Conservation (phyloP, 1,284 basidiomycete genomes). For the Ceratobasidium sp. region DNA sequence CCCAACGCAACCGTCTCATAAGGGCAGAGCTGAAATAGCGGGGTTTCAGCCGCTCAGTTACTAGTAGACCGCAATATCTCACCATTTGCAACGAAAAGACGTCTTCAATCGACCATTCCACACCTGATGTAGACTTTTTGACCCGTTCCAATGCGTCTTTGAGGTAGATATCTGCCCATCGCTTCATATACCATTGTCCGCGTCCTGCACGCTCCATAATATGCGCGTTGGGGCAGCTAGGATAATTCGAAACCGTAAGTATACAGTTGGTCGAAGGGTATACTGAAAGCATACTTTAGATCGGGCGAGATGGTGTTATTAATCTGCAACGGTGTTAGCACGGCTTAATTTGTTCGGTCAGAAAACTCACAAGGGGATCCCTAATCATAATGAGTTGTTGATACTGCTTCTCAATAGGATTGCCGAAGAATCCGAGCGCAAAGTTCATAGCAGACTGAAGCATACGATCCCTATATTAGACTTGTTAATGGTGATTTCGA, state of each 20-base stretch:
- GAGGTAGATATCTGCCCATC: slow-evolving; percentile 57
- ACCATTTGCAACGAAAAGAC: slow-evolving; percentile 41
- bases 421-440: slow-evolving; percentile 88
- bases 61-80: neutral
- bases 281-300: slow-evolving; percentile 64
- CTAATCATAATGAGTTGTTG: slow-evolving; percentile 76
- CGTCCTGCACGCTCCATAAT: slow-evolving; percentile 54
- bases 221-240: slow-evolving; percentile 73
- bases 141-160: slow-evolving; percentile 51
- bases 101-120: slow-evolving; percentile 42
- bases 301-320: slow-evolving; percentile 86
- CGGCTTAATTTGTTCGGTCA: slow-evolving; percentile 51
- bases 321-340: slow-evolving; percentile 61
- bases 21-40: slow-evolving; percentile 69
- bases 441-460: slow-evolving; percentile 85
- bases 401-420: slow-evolving; percentile 81
- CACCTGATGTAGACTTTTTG: slow-evolving; percentile 46
- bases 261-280: too few relatives aligned
- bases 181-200: slow-evolving; percentile 52
- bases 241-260: slow-evolving; percentile 63
- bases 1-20: slow-evolving; percentile 94
- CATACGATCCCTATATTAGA: slow-evolving; percentile 76
- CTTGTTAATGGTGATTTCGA: slow-evolving; percentile 65
- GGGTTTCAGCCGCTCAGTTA: slow-evolving; percentile 62
- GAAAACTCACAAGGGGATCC: slow-evolving; percentile 67